Percentiles rank a stretch among this genome's conserved stretches.
These are phyloP conservation scores for Ustilago tritici DNA, from an alignment of 1,284 basidiomycete genomes.

Conservation along the genomic window DNA sequence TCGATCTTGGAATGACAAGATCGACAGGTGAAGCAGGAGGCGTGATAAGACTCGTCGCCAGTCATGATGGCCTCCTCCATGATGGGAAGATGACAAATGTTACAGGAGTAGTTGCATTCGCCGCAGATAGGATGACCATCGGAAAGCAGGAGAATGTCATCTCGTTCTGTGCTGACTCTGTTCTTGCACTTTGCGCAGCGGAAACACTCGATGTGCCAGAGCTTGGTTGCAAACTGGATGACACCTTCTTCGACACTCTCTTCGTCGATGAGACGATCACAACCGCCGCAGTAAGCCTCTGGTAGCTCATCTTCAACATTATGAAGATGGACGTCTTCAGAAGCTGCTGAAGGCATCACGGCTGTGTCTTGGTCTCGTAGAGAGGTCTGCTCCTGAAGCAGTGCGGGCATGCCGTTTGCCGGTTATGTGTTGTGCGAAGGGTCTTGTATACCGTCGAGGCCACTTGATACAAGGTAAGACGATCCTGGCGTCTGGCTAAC, in stretches of 20 bases:
- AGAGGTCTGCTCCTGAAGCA: slow-evolving; percentile 25
- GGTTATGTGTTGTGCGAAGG: background rate
- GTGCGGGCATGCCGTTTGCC: slow-evolving; percentile 27
- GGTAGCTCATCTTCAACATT: slow-evolving; percentile 48
- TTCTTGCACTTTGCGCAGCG: slow-evolving; percentile 71
- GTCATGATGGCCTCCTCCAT: slow-evolving; percentile 55
- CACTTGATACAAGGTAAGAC: background rate
- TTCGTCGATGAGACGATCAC: slow-evolving; percentile 57
- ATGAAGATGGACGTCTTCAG: slow-evolving; percentile 17
- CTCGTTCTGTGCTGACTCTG: slow-evolving; percentile 78
- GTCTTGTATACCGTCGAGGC: background rate
- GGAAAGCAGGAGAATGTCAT: slow-evolving; percentile 91
- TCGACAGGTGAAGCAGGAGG: slow-evolving; percentile 97
- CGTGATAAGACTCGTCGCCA: slow-evolving; percentile 95
- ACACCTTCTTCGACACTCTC: slow-evolving; percentile 60
- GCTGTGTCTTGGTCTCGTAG: slow-evolving; percentile 5
- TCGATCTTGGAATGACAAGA: slow-evolving; percentile 94
- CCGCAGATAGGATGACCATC: slow-evolving; percentile 97
- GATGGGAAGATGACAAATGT: slow-evolving; percentile 56
- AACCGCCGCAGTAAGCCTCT: slow-evolving; percentile 64
- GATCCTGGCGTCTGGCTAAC: background rate
- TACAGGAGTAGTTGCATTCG: slow-evolving; percentile 87
- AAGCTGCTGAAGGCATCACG: slow-evolving; percentile 3
- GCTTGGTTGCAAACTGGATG: slow-evolving; percentile 62
- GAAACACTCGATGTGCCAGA: slow-evolving; percentile 65